Evolutionary conservation across 805 yeast species (phyloP), one percentile per base, ranked within the genome.

Genomic region (Monosporozyma unispora): DNA sequence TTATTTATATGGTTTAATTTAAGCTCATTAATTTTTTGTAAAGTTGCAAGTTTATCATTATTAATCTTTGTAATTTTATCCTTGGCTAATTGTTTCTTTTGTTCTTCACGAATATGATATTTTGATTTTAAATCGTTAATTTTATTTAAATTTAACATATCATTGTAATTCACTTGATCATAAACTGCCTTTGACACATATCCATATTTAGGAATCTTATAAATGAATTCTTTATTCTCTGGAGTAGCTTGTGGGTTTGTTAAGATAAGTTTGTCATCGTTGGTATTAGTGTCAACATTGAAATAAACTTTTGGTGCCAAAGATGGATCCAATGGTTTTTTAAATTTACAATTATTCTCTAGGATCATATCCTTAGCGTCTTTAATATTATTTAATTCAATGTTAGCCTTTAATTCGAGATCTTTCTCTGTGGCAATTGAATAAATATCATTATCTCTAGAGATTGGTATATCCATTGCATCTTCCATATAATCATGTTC

Each of bases 171-270:
- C 10, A 62, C 46, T 45, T 57, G 55, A 45, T 65, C 68, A 47
- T 60, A 59, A 4, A 65, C 54, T 1, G 63, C 60, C 48, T 61
- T 62, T 4, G 67, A 60, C 10, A 65, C 43, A 46, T 58, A 51
- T 8, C 64, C 63, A 38, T 57, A 54, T 8, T 57, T 54, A 10
- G 52, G 54, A 1, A 62, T 57, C 28, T 56, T 60, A 8, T 63
- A 62, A 4, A 65, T 50, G 19, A 48, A 33, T 51, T 65, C 69
- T 4, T 62, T 64, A 21, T 62, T 59, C 16, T 63, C 59, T 3
- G 66, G 65, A 14, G 65, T 55, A 2, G 69, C 68, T 16, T 46
- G 18, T 18, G 47, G 37, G 19, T 40, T 38, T 1, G 45, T 43
- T 5, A 31, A 23, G 27, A 19, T 45, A 18, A 21, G 16, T 19